Percentiles rank a stretch among this genome's conserved stretches.
Evolutionary conservation across 2,329 filamentous ascomycete genomes (phyloP).

Genomic region (Fusarium stilboides): DNA sequence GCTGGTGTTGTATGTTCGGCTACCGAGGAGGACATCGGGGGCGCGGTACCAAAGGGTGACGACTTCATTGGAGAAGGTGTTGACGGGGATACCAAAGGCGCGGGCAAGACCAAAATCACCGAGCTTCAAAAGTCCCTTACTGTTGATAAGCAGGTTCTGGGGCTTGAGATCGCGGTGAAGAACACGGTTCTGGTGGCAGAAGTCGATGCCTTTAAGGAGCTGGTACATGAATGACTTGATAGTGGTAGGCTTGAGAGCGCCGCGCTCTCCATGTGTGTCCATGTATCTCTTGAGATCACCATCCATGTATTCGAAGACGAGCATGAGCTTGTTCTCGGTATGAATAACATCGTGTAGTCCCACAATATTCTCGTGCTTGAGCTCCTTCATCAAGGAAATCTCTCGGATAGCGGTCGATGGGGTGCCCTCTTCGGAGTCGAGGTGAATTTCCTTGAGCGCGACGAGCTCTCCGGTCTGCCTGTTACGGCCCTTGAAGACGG

Average conservation of each 20-base stretch:
- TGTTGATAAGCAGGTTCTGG: conserved; percentile 96
- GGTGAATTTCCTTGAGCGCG: conserved; percentile 97
- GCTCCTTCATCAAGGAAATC: conserved; percentile 99
- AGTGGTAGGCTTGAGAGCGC: conserved; percentile 87
- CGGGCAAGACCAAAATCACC: conserved; percentile 95
- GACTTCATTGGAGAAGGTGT: conserved; percentile 98
- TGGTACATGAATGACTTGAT: conserved; percentile 99
- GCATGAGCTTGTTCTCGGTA: conserved; percentile 99
- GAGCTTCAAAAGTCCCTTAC: conserved; percentile 89
- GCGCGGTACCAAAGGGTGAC: conserved; percentile 98
- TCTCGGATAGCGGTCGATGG: conserved; percentile 97
- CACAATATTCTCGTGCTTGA: conserved; percentile 99
- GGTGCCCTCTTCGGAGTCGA: conserved; percentile 98
- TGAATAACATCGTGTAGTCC: conserved; percentile 98
- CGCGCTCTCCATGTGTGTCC: conserved; percentile 92
- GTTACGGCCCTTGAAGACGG: conserved; percentile 98
- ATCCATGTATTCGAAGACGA: conserved; percentile 99
- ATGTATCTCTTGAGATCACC: conserved; percentile 99
- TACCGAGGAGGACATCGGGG: conserved; percentile 93
- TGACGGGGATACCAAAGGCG: conserved; percentile 96
- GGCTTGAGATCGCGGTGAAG: conserved; percentile 96
- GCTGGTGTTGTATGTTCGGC: conserved; percentile 98
- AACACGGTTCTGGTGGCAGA: conserved; percentile 97
- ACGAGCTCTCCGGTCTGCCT: conserved; percentile 97
- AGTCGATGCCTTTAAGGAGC: conserved; percentile 93